Evolutionary conservation across 2,329 filamentous ascomycete genomes (phyloP), one percentile per base, ranked within the genome.

Genomic region (Hypomyces perniciosus): DNA sequence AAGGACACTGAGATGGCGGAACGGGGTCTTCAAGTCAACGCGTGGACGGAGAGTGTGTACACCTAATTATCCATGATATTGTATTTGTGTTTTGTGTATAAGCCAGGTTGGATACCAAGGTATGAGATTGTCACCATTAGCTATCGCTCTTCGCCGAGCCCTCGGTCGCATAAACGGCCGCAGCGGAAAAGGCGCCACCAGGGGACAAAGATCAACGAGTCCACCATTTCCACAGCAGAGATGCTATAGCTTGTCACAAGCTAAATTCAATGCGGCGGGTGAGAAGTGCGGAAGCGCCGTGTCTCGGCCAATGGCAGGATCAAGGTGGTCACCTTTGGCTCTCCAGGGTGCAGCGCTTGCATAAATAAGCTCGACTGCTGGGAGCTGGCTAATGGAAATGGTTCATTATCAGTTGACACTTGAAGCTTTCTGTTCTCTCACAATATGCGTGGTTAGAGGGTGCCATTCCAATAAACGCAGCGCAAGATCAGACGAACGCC

Each of bases 1-100:
- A 77, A 80, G 61, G 84, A 95, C 56, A 90, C 85, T 0, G 79
- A 88, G 60, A 95, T 97, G 90, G 91, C 91, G 0, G 91, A 96
- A 72, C 81, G 80, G 61, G 91, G 92, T 0, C 63, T 97, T 68
- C 85, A 90, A 69, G 83, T 97, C 38, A 97, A 97, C 66, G 72
- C 80, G 42, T 86, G 83, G 62, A 97, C 92, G 0, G 90, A 96
- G 75, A 90, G 88, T 78, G 81, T 95, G 54, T 93, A 89, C 65
- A 88, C 87, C 5, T 90, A 59, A 68, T 35, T 20, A 20, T 20
- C 20, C 20, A 20, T 20, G 20, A 20, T 20, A n/a, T 12, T 5
- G 10, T 40, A 5, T 26, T 34, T 42, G 7, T n/a, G 12, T 46
- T 30, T 29, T 8, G 20, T 20, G 20, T 20, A 20, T 20, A 20